These are phyloP conservation scores for Galerina marginata DNA, from an alignment of 768 basidiomycete genomes.

Conservation along the genomic window DNA sequence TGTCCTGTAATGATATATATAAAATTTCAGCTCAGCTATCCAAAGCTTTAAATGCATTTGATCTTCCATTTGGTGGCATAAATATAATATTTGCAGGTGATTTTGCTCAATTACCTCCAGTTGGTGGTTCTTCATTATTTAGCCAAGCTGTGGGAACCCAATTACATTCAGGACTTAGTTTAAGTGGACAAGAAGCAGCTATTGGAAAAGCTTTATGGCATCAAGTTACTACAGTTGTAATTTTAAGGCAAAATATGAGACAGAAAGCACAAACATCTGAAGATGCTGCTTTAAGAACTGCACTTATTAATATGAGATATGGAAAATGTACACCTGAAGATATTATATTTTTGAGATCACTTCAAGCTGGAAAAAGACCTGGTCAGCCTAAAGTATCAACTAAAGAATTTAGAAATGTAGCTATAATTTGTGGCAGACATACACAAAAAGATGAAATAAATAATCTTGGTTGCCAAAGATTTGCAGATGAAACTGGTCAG, in stretches of 20 bases:
- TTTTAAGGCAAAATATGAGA: conserved; percentile 40
- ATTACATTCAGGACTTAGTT: no score
- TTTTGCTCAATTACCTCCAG: no score
- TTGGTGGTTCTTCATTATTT: no score
- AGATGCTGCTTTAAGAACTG: conserved; percentile 31
- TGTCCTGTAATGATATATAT: conserved; percentile 32
- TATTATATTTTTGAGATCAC: no score
- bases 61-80: conserved; percentile 39
- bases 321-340: no score
- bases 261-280: conserved; percentile 23
- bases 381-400: no score
- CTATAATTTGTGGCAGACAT: no score
- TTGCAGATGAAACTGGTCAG: conserved; percentile 32
- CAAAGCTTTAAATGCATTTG: conserved; percentile 18
- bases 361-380: no score
- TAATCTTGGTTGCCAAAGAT: conserved; percentile 23
- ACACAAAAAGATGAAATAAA: no score
- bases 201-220: conserved; percentile 38
- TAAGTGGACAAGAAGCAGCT: not conserved
- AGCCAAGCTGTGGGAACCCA: no score
- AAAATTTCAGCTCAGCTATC: conserved; percentile 31
- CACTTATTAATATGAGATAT: conserved; percentile 20
- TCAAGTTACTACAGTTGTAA: conserved; percentile 41
- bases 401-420: no score
- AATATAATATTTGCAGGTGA: conserved; percentile 50